Conservation (phyloP, 768 basidiomycete species). For the Podaxis rugospora region DNA sequence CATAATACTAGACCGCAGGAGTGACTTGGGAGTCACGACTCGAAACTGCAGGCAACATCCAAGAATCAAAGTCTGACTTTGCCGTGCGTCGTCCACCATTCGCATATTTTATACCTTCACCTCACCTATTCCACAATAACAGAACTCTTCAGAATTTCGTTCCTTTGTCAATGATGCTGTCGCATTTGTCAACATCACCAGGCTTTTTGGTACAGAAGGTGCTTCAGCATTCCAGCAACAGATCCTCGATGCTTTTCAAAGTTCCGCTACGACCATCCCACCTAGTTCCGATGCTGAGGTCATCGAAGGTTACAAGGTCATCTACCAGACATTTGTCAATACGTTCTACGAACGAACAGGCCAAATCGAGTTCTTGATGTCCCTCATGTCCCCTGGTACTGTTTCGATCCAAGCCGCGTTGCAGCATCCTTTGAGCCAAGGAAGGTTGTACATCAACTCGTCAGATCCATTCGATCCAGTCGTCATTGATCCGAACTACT, state of each 20-base stretch:
- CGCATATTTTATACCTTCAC: background rate
- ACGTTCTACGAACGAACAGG: conserved; percentile 38
- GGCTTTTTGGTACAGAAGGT: conserved; percentile 31
- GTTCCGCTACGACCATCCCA: conserved; percentile 31
- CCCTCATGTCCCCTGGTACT: conserved; percentile 24
- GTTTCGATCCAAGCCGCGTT: conserved; percentile 58
- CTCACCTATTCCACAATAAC: background rate
- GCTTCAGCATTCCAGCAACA: conserved; percentile 14
- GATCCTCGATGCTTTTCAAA: conserved; percentile 22
- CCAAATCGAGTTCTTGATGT: conserved; percentile 52
- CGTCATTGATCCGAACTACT: conserved; percentile 63
- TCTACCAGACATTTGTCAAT: conserved; percentile 40
- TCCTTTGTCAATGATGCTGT: conserved; percentile 64
- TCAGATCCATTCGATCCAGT: conserved; percentile 57
- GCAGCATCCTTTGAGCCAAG: conserved; percentile 62
- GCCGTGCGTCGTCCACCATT: conserved; percentile 19
- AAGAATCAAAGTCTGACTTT: conserved; percentile 23
- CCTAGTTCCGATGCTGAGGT: conserved; percentile 40
- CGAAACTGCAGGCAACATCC: conserved; percentile 31
- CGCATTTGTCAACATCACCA: conserved; percentile 51
- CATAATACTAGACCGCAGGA: conserved; percentile 20
- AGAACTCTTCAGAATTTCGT: conserved; percentile 33
- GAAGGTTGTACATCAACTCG: conserved; percentile 59
- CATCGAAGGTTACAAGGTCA: conserved; percentile 47
- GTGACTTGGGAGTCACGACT: conserved; percentile 20